Evolutionary conservation across 805 yeast genomes (phyloP).

Genomic region (Spencermartinsiella europaea): DNA sequence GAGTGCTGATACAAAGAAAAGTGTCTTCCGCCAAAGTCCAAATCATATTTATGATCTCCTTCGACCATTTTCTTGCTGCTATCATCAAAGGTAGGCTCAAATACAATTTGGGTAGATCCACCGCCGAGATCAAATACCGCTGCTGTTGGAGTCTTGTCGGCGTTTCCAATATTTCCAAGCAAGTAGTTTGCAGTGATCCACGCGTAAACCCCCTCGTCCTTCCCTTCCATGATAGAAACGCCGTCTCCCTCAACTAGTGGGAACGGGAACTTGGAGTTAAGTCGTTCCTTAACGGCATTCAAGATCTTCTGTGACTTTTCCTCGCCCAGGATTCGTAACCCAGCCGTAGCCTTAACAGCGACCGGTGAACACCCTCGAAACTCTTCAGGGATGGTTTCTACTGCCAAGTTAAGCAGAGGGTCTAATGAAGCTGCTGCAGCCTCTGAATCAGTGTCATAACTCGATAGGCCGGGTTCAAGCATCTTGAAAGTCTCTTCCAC

Average conservation of each 20-base stretch:
- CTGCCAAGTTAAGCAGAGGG: slow-evolving; percentile 69
- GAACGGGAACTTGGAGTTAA: slow-evolving; percentile 82
- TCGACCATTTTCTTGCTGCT: slow-evolving; percentile 55
- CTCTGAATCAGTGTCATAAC: slow-evolving; percentile 68
- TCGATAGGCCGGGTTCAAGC: slow-evolving; percentile 89
- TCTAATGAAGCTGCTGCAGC: slow-evolving; percentile 93
- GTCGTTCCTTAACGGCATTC: slow-evolving; percentile 66
- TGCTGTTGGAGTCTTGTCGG: slow-evolving; percentile 73
- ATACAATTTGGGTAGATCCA: slow-evolving; percentile 97
- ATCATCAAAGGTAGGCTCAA: slow-evolving; percentile 72
- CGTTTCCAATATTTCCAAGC: slow-evolving; percentile 86
- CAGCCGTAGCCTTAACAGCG: slow-evolving; percentile 98
- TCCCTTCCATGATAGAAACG: slow-evolving; percentile 89
- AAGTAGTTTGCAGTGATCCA: slow-evolving; percentile 96
- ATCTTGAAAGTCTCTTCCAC: slow-evolving; percentile 76
- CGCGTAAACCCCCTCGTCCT: slow-evolving; percentile 96
- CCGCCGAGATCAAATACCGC: slow-evolving; percentile 98
- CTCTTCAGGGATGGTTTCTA: slow-evolving; percentile 68
- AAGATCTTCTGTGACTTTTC: slow-evolving; percentile 68
- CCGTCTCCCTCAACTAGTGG: slow-evolving; percentile 86
- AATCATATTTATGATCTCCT: slow-evolving; percentile 82
- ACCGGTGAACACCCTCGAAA: slow-evolving; percentile 81
- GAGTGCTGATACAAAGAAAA: slow-evolving; percentile 88
- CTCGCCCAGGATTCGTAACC: slow-evolving; percentile 79
- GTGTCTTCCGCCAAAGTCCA: slow-evolving; percentile 74